Evolutionary conservation across 352 stramenopile species (phyloP), one percentile per base, ranked within the genome.

Genomic region (Blastocystis sp.): DNA sequence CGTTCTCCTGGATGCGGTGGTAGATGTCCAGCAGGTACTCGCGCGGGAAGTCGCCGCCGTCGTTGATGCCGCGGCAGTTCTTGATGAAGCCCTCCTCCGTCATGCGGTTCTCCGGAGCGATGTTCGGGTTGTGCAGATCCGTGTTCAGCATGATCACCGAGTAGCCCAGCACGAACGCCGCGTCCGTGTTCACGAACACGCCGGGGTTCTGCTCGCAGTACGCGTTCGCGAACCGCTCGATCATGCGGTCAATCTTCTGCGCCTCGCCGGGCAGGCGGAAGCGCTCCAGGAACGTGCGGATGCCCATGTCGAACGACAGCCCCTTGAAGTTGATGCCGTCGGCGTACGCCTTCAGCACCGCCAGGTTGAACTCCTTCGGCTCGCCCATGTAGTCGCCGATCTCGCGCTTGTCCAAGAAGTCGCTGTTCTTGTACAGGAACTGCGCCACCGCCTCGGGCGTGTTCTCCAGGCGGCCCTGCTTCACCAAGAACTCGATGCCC

Each of bases 241-340:
- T 99, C 89, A 99, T 98, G 45, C 97, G 95, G 92, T 99, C 97
- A 91, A 99, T 99, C 91, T 99, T 99, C 90, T 99, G 97, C 0
- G 97, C 97, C 91, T 99, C 97, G 38, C 97, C 97, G 3, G 96
- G 97, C 4, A 99, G 92, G 48, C 97, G 95, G 91, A 99, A 99
- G 43, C 95, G 95, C 42, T 93, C 93, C 24, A 99, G 93, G 90
- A 98, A 99, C 40, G 96, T 91, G 38, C 97, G 93, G 89, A 99
- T 98, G 21, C 96, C 97, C 60, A 98, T 93, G 91, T 99, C 97
- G 89, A 99, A 98, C 89, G 65, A 34, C 88, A 92, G 88, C 7
- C 93, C 95, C 9, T 91, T 92, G 91, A 99, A 98, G 89, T 98
- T 94, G 90, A 99, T 94, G 88, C 93, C 93, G 52, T 98, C 94